Evolutionary conservation across 2,329 filamentous ascomycete species (phyloP), one percentile per base, ranked within the genome.

Genomic region (Coleophoma crateriformis): DNA sequence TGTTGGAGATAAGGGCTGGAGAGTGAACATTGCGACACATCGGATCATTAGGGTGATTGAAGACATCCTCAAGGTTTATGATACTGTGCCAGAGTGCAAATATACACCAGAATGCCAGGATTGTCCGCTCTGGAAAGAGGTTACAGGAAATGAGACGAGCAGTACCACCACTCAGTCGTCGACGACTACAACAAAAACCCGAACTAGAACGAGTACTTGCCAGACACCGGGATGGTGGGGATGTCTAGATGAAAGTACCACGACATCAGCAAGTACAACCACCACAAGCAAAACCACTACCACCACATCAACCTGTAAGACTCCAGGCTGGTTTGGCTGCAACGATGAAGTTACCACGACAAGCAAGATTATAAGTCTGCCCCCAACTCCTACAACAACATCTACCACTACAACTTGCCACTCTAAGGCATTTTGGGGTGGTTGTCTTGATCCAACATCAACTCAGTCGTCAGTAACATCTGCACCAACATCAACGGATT

Each of bases 111-210:
- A 90, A 47, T 97, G 94, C 65, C 82, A 87, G 38, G 94, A 99
- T 66, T 97, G 92, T 62, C 88, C 82, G 50, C 84, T 86, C 49
- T 97, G 94, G 94, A 95, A 96, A 91, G 67, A 95, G 41, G 60
- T 64, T 27, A 60, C 60, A 22, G 63, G 90, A 66, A 96, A 96
- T 2, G 86, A 91, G 55, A 78, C 76, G 1, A 90, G 84, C 0
- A 87, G 85, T 0, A 82, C 82, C 0, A 75, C 81, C 2, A 74
- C 72, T 3, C 27, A 27, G 27, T 27, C 77, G 19, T 76, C 77
- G 1, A 79, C 78, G 1, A 76, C 78, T 1, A 75, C 76, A 2
- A 82, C 80, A 3, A 78, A 78, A 40, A 87, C 82, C 3, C 69
- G 78, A 46, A 90, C 85, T 1, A 78, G 90, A 41, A 96, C 91